Conservation (phyloP, 1,139 yeast genomes). For the Yamadazyma triangularis region DNA sequence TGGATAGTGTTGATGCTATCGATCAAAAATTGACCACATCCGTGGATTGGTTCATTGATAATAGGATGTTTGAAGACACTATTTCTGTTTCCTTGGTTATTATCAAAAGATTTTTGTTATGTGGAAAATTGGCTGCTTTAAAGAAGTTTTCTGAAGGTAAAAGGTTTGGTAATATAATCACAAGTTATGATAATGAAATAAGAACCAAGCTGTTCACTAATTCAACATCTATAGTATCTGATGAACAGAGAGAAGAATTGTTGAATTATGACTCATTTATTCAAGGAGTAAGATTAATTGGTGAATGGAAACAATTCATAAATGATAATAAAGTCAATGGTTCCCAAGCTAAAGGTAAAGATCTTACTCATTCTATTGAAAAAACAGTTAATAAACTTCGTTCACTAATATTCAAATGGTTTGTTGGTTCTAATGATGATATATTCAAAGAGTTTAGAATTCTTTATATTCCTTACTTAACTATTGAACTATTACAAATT, state of each 20-base stretch:
- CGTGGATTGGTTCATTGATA: slow-evolving; percentile 73
- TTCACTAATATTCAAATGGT: slow-evolving; percentile 30
- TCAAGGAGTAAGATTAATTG: slow-evolving; percentile 33
- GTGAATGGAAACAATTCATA: slow-evolving; percentile 36
- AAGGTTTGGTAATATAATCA: slow-evolving; percentile 48
- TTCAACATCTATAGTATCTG: slow-evolving; percentile 21
- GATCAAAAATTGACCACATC: slow-evolving; percentile 56
- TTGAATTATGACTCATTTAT: slow-evolving; percentile 47
- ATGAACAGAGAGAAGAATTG: slow-evolving; percentile 46
- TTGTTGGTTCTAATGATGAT: slow-evolving; percentile 31
- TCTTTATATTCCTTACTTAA: slow-evolving; percentile 68
- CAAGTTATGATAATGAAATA: slow-evolving; percentile 47
- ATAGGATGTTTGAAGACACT: slow-evolving; percentile 65
- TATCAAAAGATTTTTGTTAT: slow-evolving; percentile 59
- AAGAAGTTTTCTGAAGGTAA: slow-evolving; percentile 51
- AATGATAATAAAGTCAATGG: slow-evolving; percentile 14
- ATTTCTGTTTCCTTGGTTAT: slow-evolving; percentile 56
- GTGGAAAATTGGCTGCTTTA: slow-evolving; percentile 65
- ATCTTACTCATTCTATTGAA: slow-evolving; percentile 34
- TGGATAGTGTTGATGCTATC: slow-evolving; percentile 31
- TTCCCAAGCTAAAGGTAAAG: slow-evolving; percentile 14
- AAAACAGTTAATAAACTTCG: slow-evolving; percentile 28
- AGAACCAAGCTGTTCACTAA: slow-evolving; percentile 22
- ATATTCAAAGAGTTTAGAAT: slow-evolving; percentile 51
- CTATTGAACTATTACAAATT: slow-evolving; percentile 58